These are phyloP conservation scores for Capronia americana DNA, from an alignment of 2,329 filamentous ascomycete species.

Conservation along the genomic window DNA sequence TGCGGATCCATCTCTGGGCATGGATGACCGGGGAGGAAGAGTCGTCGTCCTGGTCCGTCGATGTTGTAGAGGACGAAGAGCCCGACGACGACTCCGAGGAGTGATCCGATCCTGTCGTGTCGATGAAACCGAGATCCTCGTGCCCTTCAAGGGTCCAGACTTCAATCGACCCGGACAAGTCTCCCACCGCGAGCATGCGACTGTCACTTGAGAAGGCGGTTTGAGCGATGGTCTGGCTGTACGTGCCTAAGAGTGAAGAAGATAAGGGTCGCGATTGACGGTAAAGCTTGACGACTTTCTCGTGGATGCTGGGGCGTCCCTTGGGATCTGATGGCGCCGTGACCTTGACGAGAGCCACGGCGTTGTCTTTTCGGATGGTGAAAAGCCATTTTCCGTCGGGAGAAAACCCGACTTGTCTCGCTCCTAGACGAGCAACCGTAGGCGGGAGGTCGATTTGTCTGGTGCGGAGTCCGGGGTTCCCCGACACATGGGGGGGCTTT, in stretches of 20 bases:
- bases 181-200: constrained; percentile 76
- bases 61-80: constrained; percentile 33
- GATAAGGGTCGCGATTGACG: constrained; percentile 50
- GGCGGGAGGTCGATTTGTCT: constrained; percentile 71
- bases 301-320: constrained; percentile 52
- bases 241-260: constrained; percentile 58
- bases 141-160: constrained; percentile 76
- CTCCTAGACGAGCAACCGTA: constrained; percentile 66
- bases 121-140: constrained; percentile 58
- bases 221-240: constrained; percentile 77
- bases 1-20: constrained; percentile 75
- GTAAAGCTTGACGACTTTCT: constrained; percentile 53
- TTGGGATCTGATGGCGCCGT: constrained; percentile 48
- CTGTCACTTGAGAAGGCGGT: constrained; percentile 81
- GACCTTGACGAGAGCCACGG: constrained; percentile 61
- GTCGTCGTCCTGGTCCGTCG: constrained; percentile 54
- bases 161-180: constrained; percentile 84
- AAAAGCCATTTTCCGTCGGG: constrained; percentile 55
- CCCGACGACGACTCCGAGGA: constrained; percentile 20
- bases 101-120: constrained; percentile 45
- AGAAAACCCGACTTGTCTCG: constrained; percentile 65
- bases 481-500: constrained; percentile 22
- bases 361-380: constrained; percentile 65
- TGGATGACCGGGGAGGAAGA: constrained; percentile 57
- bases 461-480: constrained; percentile 53